Base-by-base conservation (phyloP, 148 eudicot species). In the Nepenthes gracilis region DNA sequence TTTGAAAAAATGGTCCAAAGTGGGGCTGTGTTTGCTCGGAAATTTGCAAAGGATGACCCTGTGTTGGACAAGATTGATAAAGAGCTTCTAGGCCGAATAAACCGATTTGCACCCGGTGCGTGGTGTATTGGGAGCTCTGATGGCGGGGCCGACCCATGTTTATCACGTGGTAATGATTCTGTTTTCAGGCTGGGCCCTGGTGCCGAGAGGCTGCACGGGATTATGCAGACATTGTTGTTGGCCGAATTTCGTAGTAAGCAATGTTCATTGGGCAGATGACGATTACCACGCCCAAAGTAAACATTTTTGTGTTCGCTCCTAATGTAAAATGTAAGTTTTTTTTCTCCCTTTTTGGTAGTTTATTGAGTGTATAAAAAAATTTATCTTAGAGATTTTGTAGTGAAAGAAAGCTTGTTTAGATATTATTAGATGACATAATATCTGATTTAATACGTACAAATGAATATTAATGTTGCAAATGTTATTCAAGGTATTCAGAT, bases 1-100 rank as follows among this genome's bases (percentile, higher is more conserved):
- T 88, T 80, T 33, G 76, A 65, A 50, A 79, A 77, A 33, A 93
- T 93, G 99, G 84, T 93, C 49, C 82, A 88, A 65, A 93, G 99
- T 62, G 85, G 92, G 36, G 95, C 95, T 0, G 64, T 79, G 6
- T 93, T 93, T 72, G 99, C 99, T 40, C 71, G 99, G 33, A 93
- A 93, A 67, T 93, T 93, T 45, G 81, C 71, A 1, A 79, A 73
- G 64, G 85, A 80, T 47, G 96, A 86, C 58, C 85, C 81, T 8
- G 87, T 85, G 43, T 65, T 92, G 50, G 94, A 88, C 62, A 85
- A 76, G 74, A 92, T 92, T 63, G 98, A 92, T 51, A 67, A 57
- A 62, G 88, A 86, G 79, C 82, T 93, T 47, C 72, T 93, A 55
- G 85, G 87, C 36, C 80, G 96, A 8, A 69, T 71, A 2, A 47